Conservation (phyloP, 768 basidiomycete species). For the Crucibulum laeve region DNA sequence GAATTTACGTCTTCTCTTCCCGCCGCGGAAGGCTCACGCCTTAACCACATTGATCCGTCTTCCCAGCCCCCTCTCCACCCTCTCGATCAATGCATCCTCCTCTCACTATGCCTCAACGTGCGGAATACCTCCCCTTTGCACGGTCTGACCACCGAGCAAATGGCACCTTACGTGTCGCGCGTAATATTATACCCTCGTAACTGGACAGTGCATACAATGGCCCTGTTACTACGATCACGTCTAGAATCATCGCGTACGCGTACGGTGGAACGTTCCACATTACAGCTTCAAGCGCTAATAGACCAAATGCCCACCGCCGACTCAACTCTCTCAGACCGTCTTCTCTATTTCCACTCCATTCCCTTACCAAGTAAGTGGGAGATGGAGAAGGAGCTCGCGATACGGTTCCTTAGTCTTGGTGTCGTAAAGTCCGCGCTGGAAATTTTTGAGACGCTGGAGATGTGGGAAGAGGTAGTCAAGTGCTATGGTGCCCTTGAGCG, state of each 20-base stretch:
- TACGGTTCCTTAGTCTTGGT: conserved; percentile 78
- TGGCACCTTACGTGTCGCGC: conserved; percentile 87
- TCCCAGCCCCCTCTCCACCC: conserved; percentile 86
- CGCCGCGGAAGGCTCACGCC: conserved; percentile 36
- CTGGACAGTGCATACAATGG: conserved; percentile 97
- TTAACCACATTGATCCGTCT: conserved; percentile 76
- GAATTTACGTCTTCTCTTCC: conserved; percentile 78
- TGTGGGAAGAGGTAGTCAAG: conserved; percentile 96
- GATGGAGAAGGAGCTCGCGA: conserved; percentile 86
- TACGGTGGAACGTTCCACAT: conserved; percentile 87
- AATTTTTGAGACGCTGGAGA: conserved; percentile 91
- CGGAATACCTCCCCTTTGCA: conserved; percentile 86
- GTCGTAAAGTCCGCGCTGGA: conserved; percentile 88
- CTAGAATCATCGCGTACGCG: conserved; percentile 86
- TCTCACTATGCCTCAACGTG: conserved; percentile 86
- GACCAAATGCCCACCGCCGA: conserved; percentile 95
- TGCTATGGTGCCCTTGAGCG: conserved; percentile 84
- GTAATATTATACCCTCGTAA: conserved; percentile 88
- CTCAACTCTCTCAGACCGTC: conserved; percentile 66
- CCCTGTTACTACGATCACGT: conserved; percentile 87
- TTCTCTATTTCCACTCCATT: conserved; percentile 77
- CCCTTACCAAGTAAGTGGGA: conserved; percentile 91
- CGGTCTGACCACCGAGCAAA: conserved; percentile 89
- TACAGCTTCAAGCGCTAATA: conserved; percentile 92
- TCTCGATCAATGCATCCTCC: conserved; percentile 89